phyloP scores from a whole-genome alignment of 768 basidiomycete species.

The Hygrocybe punicea region DNA sequence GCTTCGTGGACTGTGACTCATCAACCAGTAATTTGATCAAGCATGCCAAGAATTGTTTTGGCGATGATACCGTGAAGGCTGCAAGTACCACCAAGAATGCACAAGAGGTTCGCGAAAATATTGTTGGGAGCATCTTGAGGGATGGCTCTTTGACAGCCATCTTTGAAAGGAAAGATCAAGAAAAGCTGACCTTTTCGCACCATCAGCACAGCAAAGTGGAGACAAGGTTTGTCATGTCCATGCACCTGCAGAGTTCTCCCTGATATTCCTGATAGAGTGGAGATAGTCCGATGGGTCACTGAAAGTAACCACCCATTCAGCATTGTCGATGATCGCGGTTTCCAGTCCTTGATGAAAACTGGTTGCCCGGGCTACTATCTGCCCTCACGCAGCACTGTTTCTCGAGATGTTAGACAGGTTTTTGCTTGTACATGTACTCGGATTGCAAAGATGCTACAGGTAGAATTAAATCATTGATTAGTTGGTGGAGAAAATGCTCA shows the following conservation, averaged over 20 bases:
- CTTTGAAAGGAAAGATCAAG: conserved; percentile 31
- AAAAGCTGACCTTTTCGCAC: conserved; percentile 29
- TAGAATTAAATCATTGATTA: too few relatives aligned
- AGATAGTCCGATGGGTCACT: too few relatives aligned
- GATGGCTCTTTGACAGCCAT: conserved; percentile 23
- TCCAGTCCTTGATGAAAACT: too few relatives aligned
- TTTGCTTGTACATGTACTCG: conserved; percentile 19
- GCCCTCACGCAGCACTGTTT: conserved; percentile 33
- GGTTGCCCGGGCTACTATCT: too few relatives aligned
- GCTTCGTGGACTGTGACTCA: conserved; percentile 9
- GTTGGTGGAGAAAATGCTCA: too few relatives aligned
- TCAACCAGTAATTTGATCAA: conserved; percentile 31
- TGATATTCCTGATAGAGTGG: too few relatives aligned
- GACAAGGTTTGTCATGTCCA: too few relatives aligned
- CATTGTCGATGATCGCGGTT: too few relatives aligned
- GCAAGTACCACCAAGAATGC: conserved; percentile 5
- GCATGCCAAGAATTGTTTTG: conserved; percentile 36
- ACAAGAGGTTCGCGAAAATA: too few relatives aligned
- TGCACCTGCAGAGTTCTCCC: too few relatives aligned
- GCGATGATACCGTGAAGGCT: conserved; percentile 18
- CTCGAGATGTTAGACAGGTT: conserved; percentile 28
- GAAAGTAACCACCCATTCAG: too few relatives aligned
- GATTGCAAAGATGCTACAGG: conserved; percentile 32
- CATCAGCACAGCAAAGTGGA: conserved; percentile 23
- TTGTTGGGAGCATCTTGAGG: conserved; percentile 8